phyloP scores from a whole-genome alignment of 164 flowering plant species.

The Cinnamomum micranthum region DNA sequence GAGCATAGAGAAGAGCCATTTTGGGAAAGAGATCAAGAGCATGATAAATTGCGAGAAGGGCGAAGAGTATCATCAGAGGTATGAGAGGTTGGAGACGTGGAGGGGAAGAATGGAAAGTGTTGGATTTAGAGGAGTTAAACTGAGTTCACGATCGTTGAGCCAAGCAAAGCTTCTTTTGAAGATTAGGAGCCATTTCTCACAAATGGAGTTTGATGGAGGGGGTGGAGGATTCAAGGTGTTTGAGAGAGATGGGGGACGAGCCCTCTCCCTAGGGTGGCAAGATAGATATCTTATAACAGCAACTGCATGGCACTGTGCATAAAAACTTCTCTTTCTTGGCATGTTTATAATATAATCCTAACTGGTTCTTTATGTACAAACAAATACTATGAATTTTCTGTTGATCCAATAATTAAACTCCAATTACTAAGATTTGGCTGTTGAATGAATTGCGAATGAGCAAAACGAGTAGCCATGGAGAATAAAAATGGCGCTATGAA shows the following conservation, averaged over 20 bases:
- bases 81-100: slow-evolving; percentile 58
- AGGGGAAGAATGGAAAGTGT: slow-evolving; percentile 54
- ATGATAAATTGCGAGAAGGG: slow-evolving; percentile 40
- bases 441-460: not conserved
- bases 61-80: slow-evolving; percentile 19
- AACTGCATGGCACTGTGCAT: slow-evolving; percentile 51
- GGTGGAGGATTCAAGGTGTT: slow-evolving; percentile 50
- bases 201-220: slow-evolving; percentile 33
- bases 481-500: not conserved
- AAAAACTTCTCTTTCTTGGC: not conserved
- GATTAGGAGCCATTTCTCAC: slow-evolving; percentile 47
- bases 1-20: slow-evolving; percentile 59
- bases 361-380: not conserved
- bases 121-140: slow-evolving; percentile 47
- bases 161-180: slow-evolving; percentile 72
- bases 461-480: too few species aligned
- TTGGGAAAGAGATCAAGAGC: slow-evolving; percentile 60
- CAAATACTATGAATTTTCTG: too few species aligned
- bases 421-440: not conserved
- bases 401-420: not conserved
- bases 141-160: slow-evolving; percentile 51
- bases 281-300: slow-evolving; percentile 60
- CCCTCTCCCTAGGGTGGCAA: slow-evolving; percentile 72
- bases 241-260: slow-evolving; percentile 58
- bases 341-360: not conserved